Base-by-base conservation (phyloP, 2,329 filamentous ascomycete species). In the Colletotrichum sp. region DNA sequence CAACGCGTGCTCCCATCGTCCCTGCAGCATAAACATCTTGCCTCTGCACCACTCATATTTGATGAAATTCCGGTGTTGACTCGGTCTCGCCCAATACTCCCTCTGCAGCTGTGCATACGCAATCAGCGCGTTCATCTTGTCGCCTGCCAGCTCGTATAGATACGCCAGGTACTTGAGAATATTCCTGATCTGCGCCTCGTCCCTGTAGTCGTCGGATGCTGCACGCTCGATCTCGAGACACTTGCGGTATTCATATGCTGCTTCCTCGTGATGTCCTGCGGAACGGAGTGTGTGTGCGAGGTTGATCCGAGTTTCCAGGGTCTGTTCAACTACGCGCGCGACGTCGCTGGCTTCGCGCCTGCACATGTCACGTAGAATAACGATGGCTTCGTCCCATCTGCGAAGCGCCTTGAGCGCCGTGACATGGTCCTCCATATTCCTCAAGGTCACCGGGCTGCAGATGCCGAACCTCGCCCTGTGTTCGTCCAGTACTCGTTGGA, bases 181-280 rank as follows among this genome's bases (percentile, higher is more conserved):
- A 18, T 78, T 77, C 16, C 77, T 30, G 12, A 78, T 74, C 48
- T 74, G 75, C 1, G 65, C 69, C 24, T 77, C 75, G 8, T 77
- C 72, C 26, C 26, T 60, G 14, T 73, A 71, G 18, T 78, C 75
- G 43, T 64, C 67, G 4, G 69, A 34, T 1, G 75, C 76, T 4
- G 70, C 69, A 4, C 75, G 68, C 34, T 72, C 75, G 28, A 76
- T 72, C 10, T 78, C 77, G 1, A 78, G 77, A 52, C 75, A 77
- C 28, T 78, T 78, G n/a, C 77, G 72, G 28, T 77, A 78, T 28
- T 78, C 68, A 57, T 77, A 78, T 2, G 75, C 72, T 16, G 75
- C 75, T 30, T 78, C 77, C 6, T 77, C 75, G n/a, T 77, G 30
- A 4, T 68, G 72, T 3, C 70, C 55, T 24, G 75, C 69, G 7